A percentile compares a stretch with the other conserved stretches of the same genome.
phyloP scores from a whole-genome alignment of 805 yeast genomes.

The Cyberlindnera xylosilytica region DNA sequence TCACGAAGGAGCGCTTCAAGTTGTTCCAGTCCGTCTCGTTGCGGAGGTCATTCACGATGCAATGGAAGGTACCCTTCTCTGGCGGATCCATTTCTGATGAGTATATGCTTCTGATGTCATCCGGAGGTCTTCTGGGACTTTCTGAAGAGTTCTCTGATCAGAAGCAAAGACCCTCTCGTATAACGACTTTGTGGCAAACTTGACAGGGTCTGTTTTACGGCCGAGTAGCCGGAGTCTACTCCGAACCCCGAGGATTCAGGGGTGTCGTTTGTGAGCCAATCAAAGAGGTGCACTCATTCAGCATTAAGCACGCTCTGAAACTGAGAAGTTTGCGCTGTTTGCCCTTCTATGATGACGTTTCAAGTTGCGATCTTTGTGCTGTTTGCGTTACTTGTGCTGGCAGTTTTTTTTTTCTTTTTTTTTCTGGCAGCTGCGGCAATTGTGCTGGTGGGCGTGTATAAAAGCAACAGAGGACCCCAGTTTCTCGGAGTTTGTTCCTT shows the following conservation, averaged over 20 bases:
- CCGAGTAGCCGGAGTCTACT: too few species aligned
- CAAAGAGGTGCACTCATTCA: too few species aligned
- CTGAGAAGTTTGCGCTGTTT: too few species aligned
- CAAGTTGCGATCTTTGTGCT: not conserved
- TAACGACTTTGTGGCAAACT: not conserved
- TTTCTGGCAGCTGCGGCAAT: not conserved
- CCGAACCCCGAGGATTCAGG: too few species aligned
- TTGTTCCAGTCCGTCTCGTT: conserved; percentile 27
- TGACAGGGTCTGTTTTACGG: not conserved
- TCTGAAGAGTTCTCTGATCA: too few species aligned
- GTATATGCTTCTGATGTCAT: too few species aligned
- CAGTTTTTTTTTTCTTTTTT: conserved; percentile 1
- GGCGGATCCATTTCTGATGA: not conserved
- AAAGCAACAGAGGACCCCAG: not conserved
- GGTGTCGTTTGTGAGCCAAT: too few species aligned
- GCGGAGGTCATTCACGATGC: conserved; percentile 24
- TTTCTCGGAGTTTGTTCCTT: too few species aligned
- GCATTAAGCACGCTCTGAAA: too few species aligned
- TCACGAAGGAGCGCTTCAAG: conserved; percentile 67
- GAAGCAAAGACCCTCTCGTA: too few species aligned
- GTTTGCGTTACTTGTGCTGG: conserved; percentile 1
- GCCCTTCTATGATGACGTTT: too few species aligned
- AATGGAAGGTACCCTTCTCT: conserved; percentile 21
- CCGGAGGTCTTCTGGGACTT: too few species aligned
- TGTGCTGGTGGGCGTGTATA: conserved; percentile 2